These are phyloP conservation scores for Pseudotsuga menziesii DNA, from an alignment of 75 land plant species.

Conservation along the genomic window DNA sequence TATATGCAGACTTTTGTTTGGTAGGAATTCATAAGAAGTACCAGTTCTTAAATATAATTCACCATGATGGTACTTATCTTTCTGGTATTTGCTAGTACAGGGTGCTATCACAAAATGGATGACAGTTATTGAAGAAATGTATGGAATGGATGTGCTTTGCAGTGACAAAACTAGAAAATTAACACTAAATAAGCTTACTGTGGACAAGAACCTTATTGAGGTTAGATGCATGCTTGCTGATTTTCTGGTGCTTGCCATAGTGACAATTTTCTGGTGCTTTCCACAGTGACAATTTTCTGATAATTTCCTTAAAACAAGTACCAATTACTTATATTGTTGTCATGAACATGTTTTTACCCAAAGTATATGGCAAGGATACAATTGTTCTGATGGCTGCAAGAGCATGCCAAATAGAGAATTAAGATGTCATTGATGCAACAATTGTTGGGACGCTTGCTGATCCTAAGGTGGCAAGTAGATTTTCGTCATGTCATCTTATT, in stretches of 20 bases:
- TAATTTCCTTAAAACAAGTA: neutral
- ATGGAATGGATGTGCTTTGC: constrained; percentile 97
- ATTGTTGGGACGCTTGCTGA: constrained; percentile 86
- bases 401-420: constrained; percentile 83
- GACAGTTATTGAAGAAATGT: constrained; percentile 99
- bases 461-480: constrained; percentile 71
- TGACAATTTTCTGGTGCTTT: neutral
- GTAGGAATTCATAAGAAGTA: neutral
- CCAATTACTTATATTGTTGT: neutral
- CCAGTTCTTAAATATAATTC: neutral
- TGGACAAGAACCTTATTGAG: constrained; percentile 87
- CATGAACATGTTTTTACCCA: constrained; percentile 60
- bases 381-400: constrained; percentile 87
- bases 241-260: neutral
- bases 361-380: constrained; percentile 60
- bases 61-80: neutral
- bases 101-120: constrained; percentile 98
- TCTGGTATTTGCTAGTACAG: constrained; percentile 28
- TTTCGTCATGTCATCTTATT: neutral
- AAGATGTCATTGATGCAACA: constrained; percentile 92
- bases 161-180: constrained; percentile 96
- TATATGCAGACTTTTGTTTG: neutral
- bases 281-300: no score
- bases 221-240: constrained; percentile 18
- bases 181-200: constrained; percentile 87